A percentile compares a stretch with the other conserved stretches of the same genome.
Conservation (phyloP, 2,329 filamentous ascomycete genomes). For the Arthroderma uncinatum region DNA sequence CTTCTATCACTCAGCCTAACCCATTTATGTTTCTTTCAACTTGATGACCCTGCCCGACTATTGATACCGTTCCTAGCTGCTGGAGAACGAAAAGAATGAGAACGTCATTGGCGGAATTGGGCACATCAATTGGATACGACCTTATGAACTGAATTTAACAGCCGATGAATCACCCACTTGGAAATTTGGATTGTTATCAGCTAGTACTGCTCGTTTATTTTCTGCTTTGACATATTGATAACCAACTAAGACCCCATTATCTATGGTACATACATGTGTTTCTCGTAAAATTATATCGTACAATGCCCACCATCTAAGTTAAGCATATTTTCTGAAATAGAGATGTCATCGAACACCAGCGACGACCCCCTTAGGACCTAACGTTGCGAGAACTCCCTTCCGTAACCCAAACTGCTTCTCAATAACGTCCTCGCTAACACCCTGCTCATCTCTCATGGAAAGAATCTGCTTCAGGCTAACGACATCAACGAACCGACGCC, state of each 20-base stretch:
- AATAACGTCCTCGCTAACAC: slow-evolving; percentile 28
- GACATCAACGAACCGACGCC: slow-evolving; percentile 40
- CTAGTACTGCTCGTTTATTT: not conserved
- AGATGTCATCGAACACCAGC: not conserved
- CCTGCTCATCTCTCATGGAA: slow-evolving; percentile 37
- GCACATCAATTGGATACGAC: not conserved
- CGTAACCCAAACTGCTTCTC: slow-evolving; percentile 37
- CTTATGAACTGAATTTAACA: not conserved
- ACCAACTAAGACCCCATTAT: not conserved
- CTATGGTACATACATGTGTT: not conserved
- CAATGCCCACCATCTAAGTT: not conserved
- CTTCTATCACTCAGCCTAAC: not conserved
- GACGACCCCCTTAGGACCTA: slow-evolving; percentile 30
- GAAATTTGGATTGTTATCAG: not conserved
- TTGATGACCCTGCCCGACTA: not conserved
- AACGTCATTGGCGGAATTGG: not conserved
- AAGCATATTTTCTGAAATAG: not conserved
- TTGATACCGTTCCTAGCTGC: not conserved
- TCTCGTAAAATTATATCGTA: not conserved
- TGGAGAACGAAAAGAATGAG: not conserved
- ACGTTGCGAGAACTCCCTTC: slow-evolving; percentile 32
- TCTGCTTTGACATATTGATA: not conserved
- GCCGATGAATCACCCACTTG: not conserved
- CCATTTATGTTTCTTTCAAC: not conserved
- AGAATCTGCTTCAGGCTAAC: slow-evolving; percentile 40